A percentile compares a stretch with the other conserved stretches of the same genome.
phyloP scores from a whole-genome alignment of 2,329 filamentous ascomycete species.

The Tympanopsis confertula region DNA sequence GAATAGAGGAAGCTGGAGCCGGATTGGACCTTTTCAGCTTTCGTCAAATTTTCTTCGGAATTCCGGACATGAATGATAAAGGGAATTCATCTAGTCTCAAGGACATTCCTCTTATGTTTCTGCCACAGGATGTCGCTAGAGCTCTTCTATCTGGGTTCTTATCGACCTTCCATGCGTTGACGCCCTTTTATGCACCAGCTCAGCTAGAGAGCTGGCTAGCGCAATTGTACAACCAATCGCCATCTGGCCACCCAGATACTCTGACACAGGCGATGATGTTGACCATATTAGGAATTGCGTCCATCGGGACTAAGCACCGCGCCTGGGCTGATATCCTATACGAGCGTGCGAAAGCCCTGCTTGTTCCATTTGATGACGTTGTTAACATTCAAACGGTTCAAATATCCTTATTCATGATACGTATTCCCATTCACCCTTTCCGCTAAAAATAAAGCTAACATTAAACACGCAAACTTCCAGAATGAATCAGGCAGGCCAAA shows the following conservation, averaged over 20 bases:
- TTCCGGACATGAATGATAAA: slow-evolving; percentile 11
- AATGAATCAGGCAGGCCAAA: slow-evolving; percentile 22
- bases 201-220: neutral
- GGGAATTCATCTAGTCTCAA: slow-evolving; percentile 3
- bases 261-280: slow-evolving; percentile 13
- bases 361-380: slow-evolving; percentile 16
- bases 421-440: too few species aligned
- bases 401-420: slow-evolving; percentile 22
- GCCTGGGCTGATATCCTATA: slow-evolving; percentile 20
- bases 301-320: slow-evolving; percentile 16
- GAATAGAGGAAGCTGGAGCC: slow-evolving; percentile 21
- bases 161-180: slow-evolving; percentile 15
- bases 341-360: slow-evolving; percentile 18
- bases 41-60: slow-evolving; percentile 22
- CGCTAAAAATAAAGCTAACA: too few species aligned
- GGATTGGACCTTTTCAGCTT: slow-evolving; percentile 24
- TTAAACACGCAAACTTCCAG: slow-evolving; percentile 18
- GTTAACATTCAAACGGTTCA: slow-evolving; percentile 22
- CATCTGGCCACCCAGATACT: neutral
- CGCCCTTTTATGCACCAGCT: neutral
- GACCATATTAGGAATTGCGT: slow-evolving; percentile 14
- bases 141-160: slow-evolving; percentile 18
- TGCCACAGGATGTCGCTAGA: slow-evolving; percentile 18
- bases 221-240: neutral
- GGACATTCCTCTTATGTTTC: slow-evolving; percentile 15